Base-by-base conservation (phyloP, 2,329 filamentous ascomycete genomes). In the Colletotrichum falcatum region DNA sequence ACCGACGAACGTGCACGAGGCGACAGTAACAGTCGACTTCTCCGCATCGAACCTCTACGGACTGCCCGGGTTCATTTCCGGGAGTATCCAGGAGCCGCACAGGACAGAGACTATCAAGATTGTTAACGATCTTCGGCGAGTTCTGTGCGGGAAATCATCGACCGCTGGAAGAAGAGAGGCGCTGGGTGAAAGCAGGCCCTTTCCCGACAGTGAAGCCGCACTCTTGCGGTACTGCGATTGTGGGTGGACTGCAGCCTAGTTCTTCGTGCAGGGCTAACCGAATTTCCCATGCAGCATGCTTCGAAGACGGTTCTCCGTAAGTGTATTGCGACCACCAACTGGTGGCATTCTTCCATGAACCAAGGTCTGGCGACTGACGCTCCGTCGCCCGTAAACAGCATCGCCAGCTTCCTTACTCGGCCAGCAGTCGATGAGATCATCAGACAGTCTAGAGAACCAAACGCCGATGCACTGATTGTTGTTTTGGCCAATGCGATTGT, bases 301-400 rank as follows among this genome's bases (percentile, higher is more conserved):
- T 70, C 16, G 64, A 67, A 30, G 63, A 70, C 14, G 58, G 51
- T 2, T 70, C 63, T 28, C 67, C 67, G 67, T 70, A 20, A 62
- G 67, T 63, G 7, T 9, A 44, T 26, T 33, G 12, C 26, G 9
- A 12, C 9, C 7, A 39, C 3, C 4, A 44, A 11, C n/a, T n/a
- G n/a, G n/a, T 20, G 14, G n/a, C n/a, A 7, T 8, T 7, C 0
- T 16, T 7, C 12, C 18, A 8, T 20, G 16, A 1, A 12, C 1
- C 6, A 1, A 33, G 4, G 3, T 16, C 20, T 30, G 0, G 20
- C 14, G 23, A 39, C 30, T 11, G 4, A 49, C 8, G 4, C 33
- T 46, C 11, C 28, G 4, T 3, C 23, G 2, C 1, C 2, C 8
- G 8, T 1, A 9, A 26, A 30, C 1, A 70, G 67, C 0, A 46